phyloP scores from a whole-genome alignment of 306 rosid species.

The Lathyrus aphaca region DNA sequence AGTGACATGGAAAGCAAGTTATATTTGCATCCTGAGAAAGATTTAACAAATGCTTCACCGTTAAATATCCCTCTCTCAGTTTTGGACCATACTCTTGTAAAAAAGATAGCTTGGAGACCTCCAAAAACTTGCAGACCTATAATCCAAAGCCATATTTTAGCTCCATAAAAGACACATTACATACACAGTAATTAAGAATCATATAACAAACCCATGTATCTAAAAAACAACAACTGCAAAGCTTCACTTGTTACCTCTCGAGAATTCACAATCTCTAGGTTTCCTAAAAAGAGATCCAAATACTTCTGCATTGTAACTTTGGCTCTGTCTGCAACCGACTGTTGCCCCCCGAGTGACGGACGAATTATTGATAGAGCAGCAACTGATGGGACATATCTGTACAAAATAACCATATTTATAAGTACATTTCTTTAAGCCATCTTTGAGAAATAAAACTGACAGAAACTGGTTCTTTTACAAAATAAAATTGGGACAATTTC shows the following conservation, averaged over 20 bases:
- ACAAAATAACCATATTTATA: constrained; percentile 10
- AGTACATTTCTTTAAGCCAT: constrained; percentile 15
- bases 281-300: constrained; percentile 81
- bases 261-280: constrained; percentile 83
- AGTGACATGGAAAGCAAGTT: constrained; percentile 70
- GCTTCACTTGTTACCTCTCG: constrained; percentile 61
- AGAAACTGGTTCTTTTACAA: no score
- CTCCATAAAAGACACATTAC: constrained; percentile 5
- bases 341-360: constrained; percentile 78
- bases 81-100: constrained; percentile 94
- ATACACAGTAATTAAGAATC: constrained; percentile 32
- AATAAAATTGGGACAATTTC: no score
- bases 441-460: constrained; percentile 23
- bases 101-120: constrained; percentile 92
- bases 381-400: constrained; percentile 80
- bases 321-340: constrained; percentile 71
- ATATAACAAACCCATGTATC: no score
- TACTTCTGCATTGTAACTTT: constrained; percentile 88
- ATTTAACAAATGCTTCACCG: constrained; percentile 81
- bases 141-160: constrained; percentile 37
- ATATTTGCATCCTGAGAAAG: constrained; percentile 56
- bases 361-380: constrained; percentile 86
- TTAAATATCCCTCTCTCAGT: constrained; percentile 85
- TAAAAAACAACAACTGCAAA: no score
- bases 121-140: constrained; percentile 97